Evolutionary conservation across 2,329 filamentous ascomycete genomes (phyloP).

Genomic region (Pseudodiploospora longispora): DNA sequence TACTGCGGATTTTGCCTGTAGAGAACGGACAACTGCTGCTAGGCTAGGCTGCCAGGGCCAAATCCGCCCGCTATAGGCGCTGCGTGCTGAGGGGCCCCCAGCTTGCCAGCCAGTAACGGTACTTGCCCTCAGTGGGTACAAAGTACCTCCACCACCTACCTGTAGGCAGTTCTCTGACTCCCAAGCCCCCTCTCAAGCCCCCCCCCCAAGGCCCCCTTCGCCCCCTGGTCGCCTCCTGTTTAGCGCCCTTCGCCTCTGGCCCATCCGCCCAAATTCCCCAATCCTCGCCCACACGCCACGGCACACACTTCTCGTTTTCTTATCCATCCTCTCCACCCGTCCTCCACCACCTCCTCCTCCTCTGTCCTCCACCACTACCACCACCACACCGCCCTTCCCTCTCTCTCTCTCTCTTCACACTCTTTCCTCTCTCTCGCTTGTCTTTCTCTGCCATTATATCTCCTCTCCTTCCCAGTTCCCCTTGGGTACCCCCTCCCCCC

Average conservation of each 20-base stretch:
- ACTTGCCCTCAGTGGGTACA: too few relatives aligned
- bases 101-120: too few relatives aligned
- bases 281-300: constrained; percentile 4
- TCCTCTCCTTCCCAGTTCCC: not conserved
- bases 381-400: constrained; percentile 23
- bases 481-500: too few relatives aligned
- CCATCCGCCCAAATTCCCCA: constrained; percentile 1
- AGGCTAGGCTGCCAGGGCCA: too few relatives aligned
- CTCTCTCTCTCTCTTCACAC: constrained; percentile 20
- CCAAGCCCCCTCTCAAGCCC: too few relatives aligned
- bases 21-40: too few relatives aligned
- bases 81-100: too few relatives aligned
- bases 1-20: too few relatives aligned
- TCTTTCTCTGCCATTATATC: constrained; percentile 15
- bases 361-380: constrained; percentile 11
- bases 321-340: constrained; percentile 18
- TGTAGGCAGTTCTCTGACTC: too few relatives aligned
- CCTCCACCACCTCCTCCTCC: constrained; percentile 19
- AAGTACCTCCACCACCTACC: too few relatives aligned
- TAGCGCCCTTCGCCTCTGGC: constrained; percentile 1
- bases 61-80: too few relatives aligned
- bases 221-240: constrained; percentile 6
- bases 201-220: too few relatives aligned
- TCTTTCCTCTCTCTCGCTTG: constrained; percentile 16
- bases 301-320: constrained; percentile 18